Conservation (phyloP, 2,329 filamentous ascomycete genomes). For the Aurifilum marmelostoma region DNA sequence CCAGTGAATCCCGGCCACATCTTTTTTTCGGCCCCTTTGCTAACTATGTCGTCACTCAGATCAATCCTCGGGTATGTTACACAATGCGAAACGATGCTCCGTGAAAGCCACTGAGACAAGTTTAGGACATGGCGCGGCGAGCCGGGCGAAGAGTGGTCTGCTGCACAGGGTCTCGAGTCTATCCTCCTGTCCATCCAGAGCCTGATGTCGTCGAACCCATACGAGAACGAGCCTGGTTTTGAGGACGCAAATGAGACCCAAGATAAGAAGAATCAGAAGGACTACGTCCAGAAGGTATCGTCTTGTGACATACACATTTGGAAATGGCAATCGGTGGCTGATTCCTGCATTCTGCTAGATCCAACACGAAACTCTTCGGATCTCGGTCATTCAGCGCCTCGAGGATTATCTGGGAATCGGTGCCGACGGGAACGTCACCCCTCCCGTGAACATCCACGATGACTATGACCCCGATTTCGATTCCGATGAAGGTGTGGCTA, state of each 20-base stretch:
- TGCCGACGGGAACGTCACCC: constrained; percentile 48
- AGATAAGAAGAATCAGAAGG: constrained; percentile 74
- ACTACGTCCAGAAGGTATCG: constrained; percentile 78
- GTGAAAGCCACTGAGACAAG: constrained; percentile 22
- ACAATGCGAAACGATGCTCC: constrained; percentile 24
- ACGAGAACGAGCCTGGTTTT: constrained; percentile 94
- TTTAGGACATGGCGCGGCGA: constrained; percentile 91
- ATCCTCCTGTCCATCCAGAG: constrained; percentile 95
- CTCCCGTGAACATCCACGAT: constrained; percentile 39
- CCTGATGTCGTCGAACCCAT: constrained; percentile 90
- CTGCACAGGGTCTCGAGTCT: constrained; percentile 92
- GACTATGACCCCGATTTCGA: constrained; percentile 55
- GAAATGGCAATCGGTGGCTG: background rate
- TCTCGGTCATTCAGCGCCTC: constrained; percentile 83
- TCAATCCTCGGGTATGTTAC: constrained; percentile 78
- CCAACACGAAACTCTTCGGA: constrained; percentile 83
- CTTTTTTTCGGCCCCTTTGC: background rate
- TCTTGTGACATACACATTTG: too few species aligned
- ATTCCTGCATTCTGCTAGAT: constrained; percentile 59
- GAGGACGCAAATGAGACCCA: constrained; percentile 70
- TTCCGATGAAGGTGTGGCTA: constrained; percentile 52
- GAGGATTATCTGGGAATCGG: constrained; percentile 76
- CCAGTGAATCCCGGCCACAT: background rate
- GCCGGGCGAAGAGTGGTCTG: constrained; percentile 92
- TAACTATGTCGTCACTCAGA: constrained; percentile 47